These are phyloP conservation scores for Acidiella bohemica DNA, from an alignment of 495 filamentous ascomycete genomes.

Conservation along the genomic window DNA sequence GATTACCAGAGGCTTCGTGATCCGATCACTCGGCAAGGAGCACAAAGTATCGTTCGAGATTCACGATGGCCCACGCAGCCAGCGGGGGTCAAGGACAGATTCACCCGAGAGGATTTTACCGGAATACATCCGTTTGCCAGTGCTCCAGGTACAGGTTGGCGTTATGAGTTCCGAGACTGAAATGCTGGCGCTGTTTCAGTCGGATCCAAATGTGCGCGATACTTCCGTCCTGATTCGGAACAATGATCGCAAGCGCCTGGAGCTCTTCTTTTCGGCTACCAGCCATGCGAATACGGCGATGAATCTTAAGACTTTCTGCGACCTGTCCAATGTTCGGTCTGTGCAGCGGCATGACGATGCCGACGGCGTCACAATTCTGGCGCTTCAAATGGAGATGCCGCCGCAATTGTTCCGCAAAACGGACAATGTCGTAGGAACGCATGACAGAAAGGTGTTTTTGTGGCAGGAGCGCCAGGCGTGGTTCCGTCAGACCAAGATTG, in stretches of 20 bases:
- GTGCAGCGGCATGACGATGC: not conserved
- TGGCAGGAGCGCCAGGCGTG: slow-evolving; percentile 63
- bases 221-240: not conserved
- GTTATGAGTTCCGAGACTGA: not conserved
- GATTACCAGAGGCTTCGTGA: not conserved
- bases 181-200: not conserved
- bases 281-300: not conserved
- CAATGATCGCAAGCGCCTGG: not conserved
- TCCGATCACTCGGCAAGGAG: too few species aligned
- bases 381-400: slow-evolving; percentile 42
- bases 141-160: not conserved
- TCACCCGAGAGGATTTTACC: too few species aligned
- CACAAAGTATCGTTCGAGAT: not conserved
- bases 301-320: not conserved
- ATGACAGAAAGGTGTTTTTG: slow-evolving; percentile 27
- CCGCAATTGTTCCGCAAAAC: slow-evolving; percentile 50
- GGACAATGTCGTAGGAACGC: slow-evolving; percentile 29
- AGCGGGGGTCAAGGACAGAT: too few species aligned
- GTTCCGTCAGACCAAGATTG: slow-evolving; percentile 62
- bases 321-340: not conserved
- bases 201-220: not conserved
- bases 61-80: not conserved
- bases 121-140: not conserved
- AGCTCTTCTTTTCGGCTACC: not conserved
- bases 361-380: too few species aligned